phyloP scores from a whole-genome alignment of 331 rosid genomes.

The Arachis monticola region DNA sequence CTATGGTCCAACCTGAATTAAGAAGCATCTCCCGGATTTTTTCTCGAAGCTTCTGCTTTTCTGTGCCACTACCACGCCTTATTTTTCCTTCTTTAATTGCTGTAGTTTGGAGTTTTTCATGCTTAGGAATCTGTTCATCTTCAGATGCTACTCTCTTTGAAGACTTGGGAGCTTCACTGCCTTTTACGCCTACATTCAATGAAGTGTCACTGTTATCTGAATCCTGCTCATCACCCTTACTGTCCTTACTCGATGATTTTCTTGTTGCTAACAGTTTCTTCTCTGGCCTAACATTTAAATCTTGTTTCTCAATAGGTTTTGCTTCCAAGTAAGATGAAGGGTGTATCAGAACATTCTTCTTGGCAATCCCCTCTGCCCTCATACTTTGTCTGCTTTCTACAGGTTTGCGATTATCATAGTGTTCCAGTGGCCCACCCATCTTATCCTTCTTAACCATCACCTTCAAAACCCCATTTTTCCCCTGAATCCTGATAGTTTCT shows the following conservation, averaged over 20 bases:
- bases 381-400: slow-evolving; percentile 54
- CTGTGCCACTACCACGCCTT: slow-evolving; percentile 96
- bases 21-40: slow-evolving; percentile 87
- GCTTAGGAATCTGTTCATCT: slow-evolving; percentile 58
- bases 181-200: slow-evolving; percentile 59
- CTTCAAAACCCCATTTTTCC: slow-evolving; percentile 95
- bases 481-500: slow-evolving; percentile 90
- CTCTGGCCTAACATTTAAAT: slow-evolving; percentile 50
- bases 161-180: slow-evolving; percentile 50
- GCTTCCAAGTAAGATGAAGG: slow-evolving; percentile 52
- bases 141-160: slow-evolving; percentile 40
- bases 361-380: slow-evolving; percentile 54
- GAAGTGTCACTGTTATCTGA: slow-evolving; percentile 77
- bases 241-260: slow-evolving; percentile 64
- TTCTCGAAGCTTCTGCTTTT: slow-evolving; percentile 95
- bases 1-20: slow-evolving; percentile 89
- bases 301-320: slow-evolving; percentile 51
- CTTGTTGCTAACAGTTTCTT: slow-evolving; percentile 54
- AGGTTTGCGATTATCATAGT: slow-evolving; percentile 51
- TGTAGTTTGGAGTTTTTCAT: slow-evolving; percentile 60
- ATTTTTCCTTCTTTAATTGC: slow-evolving; percentile 74
- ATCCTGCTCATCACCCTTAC: slow-evolving; percentile 59
- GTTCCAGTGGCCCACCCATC: slow-evolving; percentile 52
- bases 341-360: slow-evolving; percentile 54
- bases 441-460: slow-evolving; percentile 81